Percentiles rank a stretch among this genome's conserved stretches.
Evolutionary conservation across 352 stramenopile genomes (phyloP).

Genomic region (Globisporangium middletonii): DNA sequence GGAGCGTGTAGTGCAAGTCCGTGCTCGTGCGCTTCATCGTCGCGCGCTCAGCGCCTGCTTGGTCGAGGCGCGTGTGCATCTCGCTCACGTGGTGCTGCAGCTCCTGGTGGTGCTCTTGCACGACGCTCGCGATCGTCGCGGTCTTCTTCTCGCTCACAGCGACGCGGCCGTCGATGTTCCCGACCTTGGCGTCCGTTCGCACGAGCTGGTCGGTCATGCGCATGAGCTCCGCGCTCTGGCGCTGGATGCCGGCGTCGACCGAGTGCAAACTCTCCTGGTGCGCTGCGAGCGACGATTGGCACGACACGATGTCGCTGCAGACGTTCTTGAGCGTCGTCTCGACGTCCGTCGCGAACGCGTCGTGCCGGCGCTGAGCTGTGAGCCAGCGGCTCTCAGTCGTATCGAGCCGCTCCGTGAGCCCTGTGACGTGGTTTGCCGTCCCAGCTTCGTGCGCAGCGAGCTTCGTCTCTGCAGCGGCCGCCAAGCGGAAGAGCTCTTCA

Average conservation of each 20-base stretch:
- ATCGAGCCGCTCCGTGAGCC: constrained; percentile 20
- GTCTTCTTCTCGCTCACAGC: constrained; percentile 42
- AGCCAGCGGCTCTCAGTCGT: constrained; percentile 16
- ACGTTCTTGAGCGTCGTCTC: constrained; percentile 28
- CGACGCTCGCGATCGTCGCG: constrained; percentile 16
- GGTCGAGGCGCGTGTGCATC: constrained; percentile 21
- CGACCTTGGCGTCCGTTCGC: constrained; percentile 26
- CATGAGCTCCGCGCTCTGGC: constrained; percentile 30
- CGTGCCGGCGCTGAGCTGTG: constrained; percentile 13
- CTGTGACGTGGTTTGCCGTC: constrained; percentile 14
- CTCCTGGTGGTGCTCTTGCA: constrained; percentile 47
- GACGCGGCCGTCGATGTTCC: constrained; percentile 32
- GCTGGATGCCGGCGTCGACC: constrained; percentile 20
- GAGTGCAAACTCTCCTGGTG: constrained; percentile 29
- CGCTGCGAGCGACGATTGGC: constrained; percentile 18
- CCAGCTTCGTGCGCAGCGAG: constrained; percentile 23
- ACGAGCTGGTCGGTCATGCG: constrained; percentile 21
- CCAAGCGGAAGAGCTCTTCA: constrained; percentile 20
- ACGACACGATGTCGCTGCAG: constrained; percentile 20
- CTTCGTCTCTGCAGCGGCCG: neutral
- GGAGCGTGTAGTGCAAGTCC: constrained; percentile 31
- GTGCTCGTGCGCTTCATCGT: constrained; percentile 29
- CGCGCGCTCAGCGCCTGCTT: constrained; percentile 28
- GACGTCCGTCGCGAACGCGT: constrained; percentile 20
- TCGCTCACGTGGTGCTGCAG: constrained; percentile 22